phyloP scores from a whole-genome alignment of 1,284 basidiomycete species.

The Pholiota adiposa region DNA sequence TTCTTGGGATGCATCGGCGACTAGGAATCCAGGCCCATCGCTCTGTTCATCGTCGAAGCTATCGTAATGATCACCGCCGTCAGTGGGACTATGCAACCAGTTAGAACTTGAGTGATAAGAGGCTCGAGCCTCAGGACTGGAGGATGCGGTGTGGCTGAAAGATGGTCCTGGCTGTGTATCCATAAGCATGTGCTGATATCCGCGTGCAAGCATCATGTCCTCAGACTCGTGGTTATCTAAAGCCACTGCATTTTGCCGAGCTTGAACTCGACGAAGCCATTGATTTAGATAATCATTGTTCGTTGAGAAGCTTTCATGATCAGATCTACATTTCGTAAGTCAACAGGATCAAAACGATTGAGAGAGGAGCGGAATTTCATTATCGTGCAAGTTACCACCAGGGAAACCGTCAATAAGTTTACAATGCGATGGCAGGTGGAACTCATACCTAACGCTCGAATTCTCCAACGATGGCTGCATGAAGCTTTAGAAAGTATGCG shows the following conservation, averaged over 20 bases:
- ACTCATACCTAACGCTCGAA: not conserved
- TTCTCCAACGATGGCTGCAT: not conserved
- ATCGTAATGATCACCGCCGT: not conserved
- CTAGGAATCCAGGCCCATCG: not conserved
- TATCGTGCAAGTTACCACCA: not conserved
- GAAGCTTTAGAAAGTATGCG: not conserved
- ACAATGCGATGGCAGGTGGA: not conserved
- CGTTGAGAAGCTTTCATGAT: not conserved
- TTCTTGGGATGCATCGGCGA: not conserved
- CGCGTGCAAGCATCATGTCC: not conserved
- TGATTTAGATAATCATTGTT: not conserved
- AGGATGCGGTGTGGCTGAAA: not conserved
- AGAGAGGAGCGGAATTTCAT: not conserved
- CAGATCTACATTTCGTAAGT: not conserved
- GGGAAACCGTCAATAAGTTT: not conserved
- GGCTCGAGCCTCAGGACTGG: not conserved
- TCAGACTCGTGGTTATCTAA: not conserved
- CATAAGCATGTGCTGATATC: not conserved
- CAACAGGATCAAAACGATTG: not conserved
- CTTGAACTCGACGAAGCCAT: constrained; percentile 2
- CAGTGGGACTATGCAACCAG: not conserved
- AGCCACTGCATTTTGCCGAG: not conserved
- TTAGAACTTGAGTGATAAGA: not conserved
- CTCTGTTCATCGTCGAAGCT: not conserved
- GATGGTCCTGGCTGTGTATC: not conserved